phyloP scores from a whole-genome alignment of 1,284 basidiomycete genomes.

The Golubevia sp. region DNA sequence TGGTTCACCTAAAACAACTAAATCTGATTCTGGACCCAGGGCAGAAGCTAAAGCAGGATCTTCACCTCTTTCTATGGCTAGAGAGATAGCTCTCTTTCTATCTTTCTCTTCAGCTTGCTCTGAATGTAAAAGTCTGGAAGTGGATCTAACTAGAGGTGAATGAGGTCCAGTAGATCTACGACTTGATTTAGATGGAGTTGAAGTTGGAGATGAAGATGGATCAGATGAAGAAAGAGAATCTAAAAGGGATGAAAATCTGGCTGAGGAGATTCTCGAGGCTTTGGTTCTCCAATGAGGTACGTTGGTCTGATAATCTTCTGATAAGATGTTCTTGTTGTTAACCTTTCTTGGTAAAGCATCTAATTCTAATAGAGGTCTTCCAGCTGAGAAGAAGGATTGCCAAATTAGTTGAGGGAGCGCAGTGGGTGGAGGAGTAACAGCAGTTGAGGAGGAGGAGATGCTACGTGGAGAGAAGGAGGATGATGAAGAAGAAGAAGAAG shows the following conservation, averaged over 20 bases:
- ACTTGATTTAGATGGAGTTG: slow-evolving; percentile 23
- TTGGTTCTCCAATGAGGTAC: slow-evolving; percentile 14
- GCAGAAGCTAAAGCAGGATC: slow-evolving; percentile 40
- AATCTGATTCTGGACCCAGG: slow-evolving; percentile 53
- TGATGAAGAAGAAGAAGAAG: not conserved
- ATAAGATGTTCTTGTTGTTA: slow-evolving; percentile 19
- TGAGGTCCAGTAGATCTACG: slow-evolving; percentile 5
- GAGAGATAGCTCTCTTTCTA: slow-evolving; percentile 42
- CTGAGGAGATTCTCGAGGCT: slow-evolving; percentile 22
- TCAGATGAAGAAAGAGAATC: slow-evolving; percentile 19
- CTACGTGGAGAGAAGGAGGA: slow-evolving; percentile 9
- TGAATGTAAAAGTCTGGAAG: slow-evolving; percentile 29
- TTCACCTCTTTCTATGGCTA: slow-evolving; percentile 52
- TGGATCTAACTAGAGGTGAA: slow-evolving; percentile 26
- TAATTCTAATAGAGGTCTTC: slow-evolving; percentile 36
- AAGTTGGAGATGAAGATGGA: slow-evolving; percentile 1
- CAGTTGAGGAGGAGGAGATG: slow-evolving; percentile 1
- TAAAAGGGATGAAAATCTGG: slow-evolving; percentile 18
- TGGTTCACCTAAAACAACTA: slow-evolving; percentile 56
- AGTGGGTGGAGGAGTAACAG: slow-evolving; percentile 33
- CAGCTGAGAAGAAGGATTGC: slow-evolving; percentile 36
- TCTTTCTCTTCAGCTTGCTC: slow-evolving; percentile 34
- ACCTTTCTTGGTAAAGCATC: slow-evolving; percentile 29
- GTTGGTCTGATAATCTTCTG: slow-evolving; percentile 9
- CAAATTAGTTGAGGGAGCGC: slow-evolving; percentile 25